A percentile compares a stretch with the other conserved stretches of the same genome.
Conservation (phyloP, 2,329 filamentous ascomycete genomes). For the Drechslerella stenobrocha region DNA sequence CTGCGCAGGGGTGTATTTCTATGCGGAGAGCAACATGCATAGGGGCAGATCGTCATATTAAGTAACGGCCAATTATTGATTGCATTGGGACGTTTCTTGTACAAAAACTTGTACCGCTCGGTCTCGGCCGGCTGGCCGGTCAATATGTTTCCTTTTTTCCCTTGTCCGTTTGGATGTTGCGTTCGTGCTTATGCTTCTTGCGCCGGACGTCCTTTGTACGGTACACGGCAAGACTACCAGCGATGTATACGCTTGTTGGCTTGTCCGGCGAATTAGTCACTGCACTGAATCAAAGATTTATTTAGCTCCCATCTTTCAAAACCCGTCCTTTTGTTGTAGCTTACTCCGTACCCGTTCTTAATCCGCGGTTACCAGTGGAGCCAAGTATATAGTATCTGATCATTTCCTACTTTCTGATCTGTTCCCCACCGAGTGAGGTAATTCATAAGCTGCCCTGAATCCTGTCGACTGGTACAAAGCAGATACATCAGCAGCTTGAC, state of each 20-base stretch:
- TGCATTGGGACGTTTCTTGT: conserved; percentile 27
- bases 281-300: conserved; percentile 20
- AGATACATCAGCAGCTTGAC: conserved; percentile 1
- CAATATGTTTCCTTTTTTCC: conserved; percentile 9
- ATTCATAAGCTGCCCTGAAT: conserved; percentile 28
- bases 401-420: conserved; percentile 1
- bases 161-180: conserved; percentile 22
- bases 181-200: conserved; percentile 25
- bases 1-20: conserved; percentile 27
- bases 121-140: neutral
- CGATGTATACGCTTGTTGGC: conserved; percentile 3
- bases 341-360: conserved; percentile 23
- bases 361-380: conserved; percentile 42
- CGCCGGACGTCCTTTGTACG: conserved; percentile 12
- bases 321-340: neutral
- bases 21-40: conserved; percentile 18
- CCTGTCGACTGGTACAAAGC: conserved; percentile 16
- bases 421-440: conserved; percentile 12
- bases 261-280: conserved; percentile 46
- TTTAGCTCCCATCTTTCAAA: conserved; percentile 42
- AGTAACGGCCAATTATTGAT: conserved; percentile 45
- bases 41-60: conserved; percentile 42
- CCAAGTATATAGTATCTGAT: conserved; percentile 17
- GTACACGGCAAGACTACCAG: conserved; percentile 3
- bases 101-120: conserved; percentile 11